phyloP scores from a whole-genome alignment of 441 rosid species.

The Dalechampia spathulata region DNA sequence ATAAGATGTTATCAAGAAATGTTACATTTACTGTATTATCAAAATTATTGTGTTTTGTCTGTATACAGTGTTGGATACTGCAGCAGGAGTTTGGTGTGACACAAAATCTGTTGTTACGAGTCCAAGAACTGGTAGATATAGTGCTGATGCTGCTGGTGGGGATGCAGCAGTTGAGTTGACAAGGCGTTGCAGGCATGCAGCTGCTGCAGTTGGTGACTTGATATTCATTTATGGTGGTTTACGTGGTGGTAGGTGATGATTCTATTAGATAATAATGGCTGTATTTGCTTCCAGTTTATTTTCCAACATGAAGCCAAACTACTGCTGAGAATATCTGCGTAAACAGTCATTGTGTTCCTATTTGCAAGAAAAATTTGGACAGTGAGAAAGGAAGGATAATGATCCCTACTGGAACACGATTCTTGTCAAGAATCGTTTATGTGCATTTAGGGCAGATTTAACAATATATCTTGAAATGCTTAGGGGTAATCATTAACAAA shows the following conservation, averaged over 20 bases:
- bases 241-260: conserved; percentile 77
- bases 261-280: neutral
- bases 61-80: conserved; percentile 95
- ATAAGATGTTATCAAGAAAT: conserved; percentile 8
- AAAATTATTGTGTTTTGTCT: conserved; percentile 18
- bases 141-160: conserved; percentile 98
- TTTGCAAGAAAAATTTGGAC: no score
- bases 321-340: neutral
- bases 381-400: no score
- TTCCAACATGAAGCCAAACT: neutral
- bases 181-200: conserved; percentile 99
- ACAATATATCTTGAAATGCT: neutral
- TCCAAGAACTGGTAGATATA: conserved; percentile 89
- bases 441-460: neutral
- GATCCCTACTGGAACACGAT: neutral
- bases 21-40: no score
- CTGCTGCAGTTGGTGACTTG: conserved; percentile 95
- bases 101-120: conserved; percentile 93
- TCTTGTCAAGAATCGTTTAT: conserved; percentile 3
- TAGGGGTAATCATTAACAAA: no score
- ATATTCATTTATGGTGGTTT: conserved; percentile 97
- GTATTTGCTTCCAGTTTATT: neutral
- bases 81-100: conserved; percentile 99
- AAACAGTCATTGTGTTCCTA: neutral
- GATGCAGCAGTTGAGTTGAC: conserved; percentile 97